Percentiles rank a stretch among this genome's conserved stretches.
Evolutionary conservation across 805 yeast species (phyloP).

Genomic region (Candida sakaeoensis): DNA sequence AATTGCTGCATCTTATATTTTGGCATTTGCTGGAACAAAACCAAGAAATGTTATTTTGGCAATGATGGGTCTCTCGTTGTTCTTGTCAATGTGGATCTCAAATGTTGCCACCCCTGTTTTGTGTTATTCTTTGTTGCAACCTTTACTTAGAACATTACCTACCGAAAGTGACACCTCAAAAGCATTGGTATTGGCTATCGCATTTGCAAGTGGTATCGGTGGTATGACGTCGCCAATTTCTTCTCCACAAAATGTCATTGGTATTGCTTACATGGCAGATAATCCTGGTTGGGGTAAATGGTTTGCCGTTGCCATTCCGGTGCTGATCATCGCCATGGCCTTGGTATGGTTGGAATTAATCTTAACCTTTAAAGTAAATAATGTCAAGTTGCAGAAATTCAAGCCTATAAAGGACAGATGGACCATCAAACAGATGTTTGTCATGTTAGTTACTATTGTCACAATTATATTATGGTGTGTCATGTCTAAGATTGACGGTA

Average conservation of each 20-base stretch:
- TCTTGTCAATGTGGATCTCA: constrained; percentile 92
- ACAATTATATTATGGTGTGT: constrained; percentile 51
- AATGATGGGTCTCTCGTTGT: constrained; percentile 81
- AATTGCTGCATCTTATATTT: constrained; percentile 73
- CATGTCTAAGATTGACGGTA: constrained; percentile 35
- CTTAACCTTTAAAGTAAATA: constrained; percentile 52
- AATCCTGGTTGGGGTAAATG: constrained; percentile 87
- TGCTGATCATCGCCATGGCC: constrained; percentile 58
- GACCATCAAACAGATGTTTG: constrained; percentile 42
- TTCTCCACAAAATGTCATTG: constrained; percentile 93
- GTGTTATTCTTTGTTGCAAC: constrained; percentile 87
- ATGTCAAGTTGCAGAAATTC: constrained; percentile 46
- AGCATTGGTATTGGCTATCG: constrained; percentile 85
- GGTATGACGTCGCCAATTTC: constrained; percentile 98
- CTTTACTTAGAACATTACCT: constrained; percentile 79
- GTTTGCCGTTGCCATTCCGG: constrained; percentile 87
- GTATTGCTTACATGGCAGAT: constrained; percentile 83
- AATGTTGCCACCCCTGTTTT: constrained; percentile 97
- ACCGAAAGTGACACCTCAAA: constrained; percentile 73
- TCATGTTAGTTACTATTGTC: constrained; percentile 36
- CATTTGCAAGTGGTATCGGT: constrained; percentile 87
- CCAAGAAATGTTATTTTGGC: constrained; percentile 75
- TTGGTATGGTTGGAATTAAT: constrained; percentile 72
- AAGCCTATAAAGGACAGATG: constrained; percentile 45
- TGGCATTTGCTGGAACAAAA: constrained; percentile 80